Evolutionary conservation across 805 yeast species (phyloP), one percentile per base, ranked within the genome.

Genomic region (Jamesozyma rosinii): DNA sequence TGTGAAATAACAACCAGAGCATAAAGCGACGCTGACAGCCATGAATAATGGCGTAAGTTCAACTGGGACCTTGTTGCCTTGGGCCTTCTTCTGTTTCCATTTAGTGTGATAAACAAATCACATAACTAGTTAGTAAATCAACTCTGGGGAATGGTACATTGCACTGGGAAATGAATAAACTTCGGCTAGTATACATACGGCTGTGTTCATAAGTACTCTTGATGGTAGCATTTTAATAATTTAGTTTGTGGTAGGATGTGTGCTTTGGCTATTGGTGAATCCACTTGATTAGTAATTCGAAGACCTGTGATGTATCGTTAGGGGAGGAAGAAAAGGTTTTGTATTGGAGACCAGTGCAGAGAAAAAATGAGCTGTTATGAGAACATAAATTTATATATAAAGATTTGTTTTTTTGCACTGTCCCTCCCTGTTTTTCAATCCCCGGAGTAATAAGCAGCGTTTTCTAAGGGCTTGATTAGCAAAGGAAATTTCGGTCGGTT

Each of bases 21-120:
- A 48, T 44, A 64, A 54, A 32, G 79, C 81, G 45, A 74, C 71
- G 57, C 75, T 73, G 68, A 76, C 70, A 33, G 79, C 79, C 30
- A 72, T 64, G 54, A 74, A 74, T 50, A 76, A 66, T 57, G 81
- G 81, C 45, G 77, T 72, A 54, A 76, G 61, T 64, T 76, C 81
- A 43, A 75, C 71, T 55, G 81, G 81, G 43, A 75, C 52, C 35
- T 56, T 54, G 35, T 55, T 40, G 45, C 65, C 65, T 43, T 63
- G 49, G 24, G 59, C 46, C 54, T 68, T 68, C 52, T 67, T 69
- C 64, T 65, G 49, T 46, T 15, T 19, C 8, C 13, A 38, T 34
- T 3, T 8, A 24, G 29, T 24, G 29, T 11, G 29, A 8, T 24
- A 24, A 24, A 24, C 29, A 6, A 24, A 24, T 24, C 11, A 36